Evolutionary conservation across 2,329 filamentous ascomycete species (phyloP).

Genomic region (Alternaria ethzedia): DNA sequence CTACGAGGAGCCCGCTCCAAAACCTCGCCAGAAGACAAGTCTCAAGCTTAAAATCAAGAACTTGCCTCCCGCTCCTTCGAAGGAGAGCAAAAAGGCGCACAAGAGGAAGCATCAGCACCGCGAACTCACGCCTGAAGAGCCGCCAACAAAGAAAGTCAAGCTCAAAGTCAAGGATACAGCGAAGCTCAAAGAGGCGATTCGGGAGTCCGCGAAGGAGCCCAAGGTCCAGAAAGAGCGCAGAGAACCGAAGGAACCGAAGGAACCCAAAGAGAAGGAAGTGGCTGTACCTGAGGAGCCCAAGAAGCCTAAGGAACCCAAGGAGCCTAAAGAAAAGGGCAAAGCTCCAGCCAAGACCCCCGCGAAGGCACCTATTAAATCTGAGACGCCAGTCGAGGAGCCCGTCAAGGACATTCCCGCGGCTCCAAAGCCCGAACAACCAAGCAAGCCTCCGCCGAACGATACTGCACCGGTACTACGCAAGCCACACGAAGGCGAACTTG

Average conservation of each 20-base stretch:
- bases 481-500: slow-evolving; percentile 39
- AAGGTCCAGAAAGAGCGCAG: slow-evolving; percentile 14
- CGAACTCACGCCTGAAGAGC: slow-evolving; percentile 37
- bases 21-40: slow-evolving; percentile 33
- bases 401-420: slow-evolving; percentile 32
- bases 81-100: slow-evolving; percentile 31
- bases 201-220: slow-evolving; percentile 20
- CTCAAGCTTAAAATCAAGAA: slow-evolving; percentile 42
- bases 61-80: slow-evolving; percentile 17
- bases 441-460: slow-evolving; percentile 33
- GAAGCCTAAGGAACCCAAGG: slow-evolving; percentile 28
- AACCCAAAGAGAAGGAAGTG: slow-evolving; percentile 22
- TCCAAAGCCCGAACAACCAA: slow-evolving; percentile 32
- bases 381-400: slow-evolving; percentile 31
- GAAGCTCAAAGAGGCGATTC: slow-evolving; percentile 14
- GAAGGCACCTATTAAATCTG: slow-evolving; percentile 37
- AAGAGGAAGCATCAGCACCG: slow-evolving; percentile 35
- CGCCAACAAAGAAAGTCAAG: slow-evolving; percentile 36
- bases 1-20: slow-evolving; percentile 46
- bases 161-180: slow-evolving; percentile 15
- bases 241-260: slow-evolving; percentile 21
- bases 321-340: slow-evolving; percentile 33
- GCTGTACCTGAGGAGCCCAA: slow-evolving; percentile 21
- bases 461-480: slow-evolving; percentile 37
- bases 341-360: slow-evolving; percentile 30